Evolutionary conservation across 2,329 filamentous ascomycete species (phyloP).

Genomic region (Venturiaceae sp.): DNA sequence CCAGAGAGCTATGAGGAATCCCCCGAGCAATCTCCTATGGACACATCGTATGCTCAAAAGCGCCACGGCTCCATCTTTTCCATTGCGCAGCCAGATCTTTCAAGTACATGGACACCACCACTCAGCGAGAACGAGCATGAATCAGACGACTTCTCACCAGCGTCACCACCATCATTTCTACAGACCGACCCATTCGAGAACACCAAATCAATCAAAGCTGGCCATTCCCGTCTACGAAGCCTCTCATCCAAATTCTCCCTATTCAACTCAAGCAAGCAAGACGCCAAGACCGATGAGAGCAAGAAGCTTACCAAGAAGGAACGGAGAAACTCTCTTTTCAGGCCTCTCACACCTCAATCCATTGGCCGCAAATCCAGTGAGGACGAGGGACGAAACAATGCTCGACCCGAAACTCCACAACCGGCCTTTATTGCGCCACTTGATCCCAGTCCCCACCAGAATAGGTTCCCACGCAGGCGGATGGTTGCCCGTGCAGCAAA

Average conservation of each 20-base stretch:
- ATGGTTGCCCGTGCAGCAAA: neutral
- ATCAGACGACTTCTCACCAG: neutral
- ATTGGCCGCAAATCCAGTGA: neutral
- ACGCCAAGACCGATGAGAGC: neutral
- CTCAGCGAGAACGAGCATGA: neutral
- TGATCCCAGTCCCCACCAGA: neutral
- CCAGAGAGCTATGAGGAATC: neutral
- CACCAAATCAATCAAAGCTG: neutral
- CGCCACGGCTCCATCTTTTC: neutral
- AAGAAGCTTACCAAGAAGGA: neutral
- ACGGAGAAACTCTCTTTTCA: neutral
- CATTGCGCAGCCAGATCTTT: neutral
- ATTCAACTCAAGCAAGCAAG: neutral
- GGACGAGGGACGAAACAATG: neutral
- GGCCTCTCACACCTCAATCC: neutral
- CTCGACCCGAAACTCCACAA: neutral
- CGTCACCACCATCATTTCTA: neutral
- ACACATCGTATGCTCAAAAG: neutral
- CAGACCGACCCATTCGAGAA: neutral
- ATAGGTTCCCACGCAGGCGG: neutral
- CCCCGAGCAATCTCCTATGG: neutral
- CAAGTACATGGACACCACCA: neutral
- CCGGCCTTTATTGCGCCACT: neutral
- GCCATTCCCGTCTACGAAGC: constrained; percentile 1
- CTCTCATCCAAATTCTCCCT: neutral